Evolutionary conservation across 768 basidiomycete genomes (phyloP), one percentile per base, ranked within the genome.

Genomic region (Leccinum arenicola): DNA sequence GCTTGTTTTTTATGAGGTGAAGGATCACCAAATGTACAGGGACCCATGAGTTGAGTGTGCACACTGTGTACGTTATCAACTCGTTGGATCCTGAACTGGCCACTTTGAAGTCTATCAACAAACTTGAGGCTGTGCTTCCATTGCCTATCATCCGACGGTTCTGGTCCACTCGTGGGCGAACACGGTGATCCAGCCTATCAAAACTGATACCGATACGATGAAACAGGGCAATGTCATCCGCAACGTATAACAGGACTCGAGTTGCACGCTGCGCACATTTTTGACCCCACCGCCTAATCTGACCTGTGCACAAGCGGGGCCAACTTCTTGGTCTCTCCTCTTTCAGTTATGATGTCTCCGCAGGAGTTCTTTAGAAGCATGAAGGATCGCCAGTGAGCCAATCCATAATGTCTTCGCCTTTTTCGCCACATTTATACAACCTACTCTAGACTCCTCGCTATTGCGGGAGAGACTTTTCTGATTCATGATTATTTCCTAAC

Each of bases 401-500:
- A 40, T 19, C 31, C 8, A 21, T n/a, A 14, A 7, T 5, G 17
- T 17, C 29, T 5, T 15, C n/a, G 15, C 25, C 25, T 14, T 15
- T 6, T 21, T 52, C 5, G 25, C 10, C 4, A 35, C 14, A 21
- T 23, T 31, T 19, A 56, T 17, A 11, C 12, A 19, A 21, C 19
- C 33, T 15, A 17, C 17, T 40, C 19, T 10, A 56, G 56, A 40
- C 8, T 31, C 21, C 1, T 57, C 12, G 17, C 45, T 7, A 9
- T 56, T 33, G 47, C 52, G 15, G 58, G 61, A 27, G n/a, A 63
- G 25, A 36, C 58, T 6, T 27, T 64, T 1, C 48, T 59, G 6
- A 17, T 21, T 6, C 21, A 60, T 31, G 56, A 67, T n/a, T 50
- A 65, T 40, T 1, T 59, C 35, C 52, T 67, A 8, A 67, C 66